Evolutionary conservation across 106 monocot genomes (phyloP).

Genomic region (Acanthochlamys bracteata): DNA sequence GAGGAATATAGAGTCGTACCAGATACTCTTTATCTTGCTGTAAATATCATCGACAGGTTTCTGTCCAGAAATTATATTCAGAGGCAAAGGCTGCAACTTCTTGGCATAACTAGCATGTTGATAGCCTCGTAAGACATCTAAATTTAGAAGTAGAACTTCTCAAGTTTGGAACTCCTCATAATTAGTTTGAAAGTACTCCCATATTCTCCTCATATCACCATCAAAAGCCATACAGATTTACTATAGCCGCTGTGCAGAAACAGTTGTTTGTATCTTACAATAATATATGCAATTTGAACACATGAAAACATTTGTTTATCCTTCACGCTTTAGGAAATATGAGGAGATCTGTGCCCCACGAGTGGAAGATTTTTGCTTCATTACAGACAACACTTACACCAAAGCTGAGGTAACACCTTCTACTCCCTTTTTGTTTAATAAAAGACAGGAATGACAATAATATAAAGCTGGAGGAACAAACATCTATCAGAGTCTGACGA

Average conservation of each 20-base stretch:
- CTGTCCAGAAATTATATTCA: slow-evolving; percentile 44
- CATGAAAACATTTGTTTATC: background rate
- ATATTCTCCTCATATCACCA: background rate
- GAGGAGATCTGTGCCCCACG: slow-evolving; percentile 82
- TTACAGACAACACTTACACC: slow-evolving; percentile 74
- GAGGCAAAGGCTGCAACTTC: slow-evolving; percentile 45
- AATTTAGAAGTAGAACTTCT: background rate
- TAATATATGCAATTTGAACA: background rate
- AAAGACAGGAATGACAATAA: background rate
- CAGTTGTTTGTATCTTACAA: background rate
- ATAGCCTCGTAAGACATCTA: slow-evolving; percentile 44
- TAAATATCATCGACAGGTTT: slow-evolving; percentile 49
- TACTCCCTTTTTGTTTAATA: background rate
- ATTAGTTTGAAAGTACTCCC: background rate
- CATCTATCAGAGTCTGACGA: background rate
- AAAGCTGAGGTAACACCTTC: slow-evolving; percentile 48
- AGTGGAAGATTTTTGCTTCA: slow-evolving; percentile 78
- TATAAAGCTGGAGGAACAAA: background rate
- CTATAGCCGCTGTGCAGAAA: too few relatives aligned
- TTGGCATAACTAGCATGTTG: slow-evolving; percentile 48
- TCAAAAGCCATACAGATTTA: too few relatives aligned
- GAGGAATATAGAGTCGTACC: slow-evolving; percentile 89
- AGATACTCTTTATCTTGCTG: slow-evolving; percentile 86
- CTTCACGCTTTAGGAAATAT: slow-evolving; percentile 45
- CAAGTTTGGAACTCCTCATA: too few relatives aligned